Conservation (phyloP, 768 basidiomycete species). For the Hortiboletus flavorubellus region DNA sequence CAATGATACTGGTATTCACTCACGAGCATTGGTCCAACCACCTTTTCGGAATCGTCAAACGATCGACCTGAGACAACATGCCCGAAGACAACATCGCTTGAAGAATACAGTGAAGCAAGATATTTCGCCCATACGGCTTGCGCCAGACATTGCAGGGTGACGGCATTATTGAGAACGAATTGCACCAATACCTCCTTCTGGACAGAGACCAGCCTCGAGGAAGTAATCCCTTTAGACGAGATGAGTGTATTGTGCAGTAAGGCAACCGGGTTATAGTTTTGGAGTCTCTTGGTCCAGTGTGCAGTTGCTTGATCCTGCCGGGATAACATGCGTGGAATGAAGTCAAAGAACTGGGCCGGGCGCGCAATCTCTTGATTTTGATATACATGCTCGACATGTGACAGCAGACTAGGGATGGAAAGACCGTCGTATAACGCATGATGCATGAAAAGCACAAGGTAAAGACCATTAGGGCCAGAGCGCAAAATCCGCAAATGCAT, state of each 20-base stretch:
- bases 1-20: constrained; percentile 10
- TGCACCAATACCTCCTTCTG: constrained; percentile 1
- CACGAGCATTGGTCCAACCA: constrained; percentile 47
- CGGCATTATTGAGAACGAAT: constrained; percentile 23
- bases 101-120: constrained; percentile 18
- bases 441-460: constrained; percentile 42
- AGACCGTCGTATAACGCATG: constrained; percentile 49
- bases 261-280: constrained; percentile 17
- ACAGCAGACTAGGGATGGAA: constrained; percentile 37
- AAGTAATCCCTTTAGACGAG: constrained; percentile 2
- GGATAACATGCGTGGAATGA: constrained; percentile 36
- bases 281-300: constrained; percentile 37
- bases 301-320: constrained; percentile 37
- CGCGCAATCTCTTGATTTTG: constrained; percentile 6
- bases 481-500: constrained; percentile 27
- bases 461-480: neutral
- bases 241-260: constrained; percentile 19
- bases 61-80: constrained; percentile 45
- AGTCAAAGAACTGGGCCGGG: constrained; percentile 35
- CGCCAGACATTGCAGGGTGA: constrained; percentile 37
- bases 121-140: constrained; percentile 32
- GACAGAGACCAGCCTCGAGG: constrained; percentile 15
- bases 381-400: constrained; percentile 34
- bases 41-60: constrained; percentile 38
- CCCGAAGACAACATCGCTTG: constrained; percentile 42